Base-by-base conservation (phyloP, 257 asterid species). In the Solanum lycopersicoides region DNA sequence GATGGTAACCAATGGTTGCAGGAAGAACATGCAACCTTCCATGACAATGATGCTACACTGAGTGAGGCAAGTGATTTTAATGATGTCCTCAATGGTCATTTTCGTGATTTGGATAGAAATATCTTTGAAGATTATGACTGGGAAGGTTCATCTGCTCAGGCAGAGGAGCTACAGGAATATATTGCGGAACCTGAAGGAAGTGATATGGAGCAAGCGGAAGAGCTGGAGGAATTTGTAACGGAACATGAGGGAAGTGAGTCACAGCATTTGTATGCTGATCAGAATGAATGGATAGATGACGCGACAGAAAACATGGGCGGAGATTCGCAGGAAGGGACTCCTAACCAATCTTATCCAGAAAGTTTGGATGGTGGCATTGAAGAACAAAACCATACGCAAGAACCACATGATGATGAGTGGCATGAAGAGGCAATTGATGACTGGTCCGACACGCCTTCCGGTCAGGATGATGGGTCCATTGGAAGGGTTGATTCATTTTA, bases 391-490 rank as follows among this genome's bases (percentile, higher is more conserved):
- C 91, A 86, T 86, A 73, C 77, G 74, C 94, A 91, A 88, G 95
- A 93, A 89, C 76, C 94, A 32, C 91, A 76, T 23, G 95, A 82
- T 23, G 95, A 89, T 50, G 93, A 89, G 59, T 95, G 95, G 97
- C 94, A 92, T 23, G 91, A 93, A 79, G 97, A 93, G 90, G 95
- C 92, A 87, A 89, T 91, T 50, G 95, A 93, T 88, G 92, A 94
- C 83, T 93, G 96, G 97, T 89, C 94, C 83, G 94, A 94, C 89
- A 88, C 80, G 32, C 98, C 96, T 89, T 91, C 96, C 50, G 91
- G 87, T 83, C 93, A 91, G 85, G 95, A 84, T 12, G 93, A 88
- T 75, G 88, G 87, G 76, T 82, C 95, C 73, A 63, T 86, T 71
- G 92, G 92, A 85, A 90, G 94, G 85, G 86, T 71, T 77, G 93